Base-by-base conservation (phyloP, 257 asterid genomes). In the Jacaranda mimosifolia region DNA sequence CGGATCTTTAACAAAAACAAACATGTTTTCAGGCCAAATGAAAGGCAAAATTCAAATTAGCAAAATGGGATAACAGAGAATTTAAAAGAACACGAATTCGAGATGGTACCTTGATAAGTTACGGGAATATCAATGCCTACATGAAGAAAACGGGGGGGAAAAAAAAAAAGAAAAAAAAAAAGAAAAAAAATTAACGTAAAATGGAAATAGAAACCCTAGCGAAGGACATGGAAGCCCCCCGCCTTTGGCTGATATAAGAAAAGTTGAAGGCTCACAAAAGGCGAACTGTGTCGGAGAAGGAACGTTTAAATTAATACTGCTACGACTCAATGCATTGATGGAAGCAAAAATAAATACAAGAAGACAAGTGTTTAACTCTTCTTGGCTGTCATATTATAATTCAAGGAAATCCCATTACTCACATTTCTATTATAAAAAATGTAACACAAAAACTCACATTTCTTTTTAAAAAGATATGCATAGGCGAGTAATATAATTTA, bases 41-140 rank as follows among this genome's bases (percentile, higher is more conserved):
- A 70, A 59, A 73, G 45, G 46, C 74, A 69, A 17, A 75, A 80
- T 60, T 45, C 63, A 75, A 80, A 68, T 14, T 6, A 62, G 5
- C 19, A 42, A 49, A 52, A 59, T 45, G 59, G 38, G 38, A 53
- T 72, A 68, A 64, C 64, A 38, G 43, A 19, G 66, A 77, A 63
- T 57, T 32, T 4, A 43, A 60, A 13, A 32, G 6, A 67, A 14
- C 6, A 13, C 13, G 7, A 38, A 70, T 60, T 4, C 68, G 39
- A 38, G 67, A 68, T 9, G 46, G 79, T 87, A 89, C 94, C 92
- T 90, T 46, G 80, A 39, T 78, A 65, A 62, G 80, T 64, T 58
- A 81, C 83, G 69, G 65, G 9, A 67, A 42, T 51, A 10, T 32
- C 78, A 74, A 65, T 49, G 70, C 21, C 67, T 8, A 32, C 65